Conservation (phyloP, 139 green algal species). For the Closterium sp. region DNA sequence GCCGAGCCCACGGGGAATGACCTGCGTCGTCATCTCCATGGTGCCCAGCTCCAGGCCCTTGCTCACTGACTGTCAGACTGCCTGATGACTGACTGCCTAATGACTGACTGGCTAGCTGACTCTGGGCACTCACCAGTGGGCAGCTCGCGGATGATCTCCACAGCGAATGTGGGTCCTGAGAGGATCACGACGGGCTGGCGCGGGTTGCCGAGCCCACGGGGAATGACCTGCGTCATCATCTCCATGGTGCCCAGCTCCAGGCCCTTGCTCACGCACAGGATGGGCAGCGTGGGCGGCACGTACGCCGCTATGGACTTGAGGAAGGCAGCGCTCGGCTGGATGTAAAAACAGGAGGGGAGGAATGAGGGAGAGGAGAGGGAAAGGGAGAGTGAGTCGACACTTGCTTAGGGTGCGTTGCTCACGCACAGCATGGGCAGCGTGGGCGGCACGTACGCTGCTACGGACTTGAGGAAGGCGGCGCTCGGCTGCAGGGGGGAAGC, state of each 20-base stretch:
- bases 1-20: slow-evolving; percentile 71
- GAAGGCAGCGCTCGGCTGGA: slow-evolving; percentile 22
- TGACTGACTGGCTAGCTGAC: neutral
- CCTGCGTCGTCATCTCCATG: neutral
- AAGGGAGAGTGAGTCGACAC: neutral
- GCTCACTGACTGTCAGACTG: neutral
- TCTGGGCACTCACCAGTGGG: slow-evolving; percentile 44
- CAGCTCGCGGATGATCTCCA: slow-evolving; percentile 74
- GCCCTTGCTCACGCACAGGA: slow-evolving; percentile 93
- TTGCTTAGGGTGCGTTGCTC: neutral
- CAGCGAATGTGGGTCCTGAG: slow-evolving; percentile 90
- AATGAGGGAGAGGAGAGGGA: neutral
- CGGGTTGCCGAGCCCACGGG: slow-evolving; percentile 67
- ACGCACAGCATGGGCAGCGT: too few relatives aligned
- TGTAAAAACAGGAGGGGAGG: too few relatives aligned
- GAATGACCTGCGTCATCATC: slow-evolving; percentile 94
- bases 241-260: slow-evolving; percentile 76
- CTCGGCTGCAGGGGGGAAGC: neutral
- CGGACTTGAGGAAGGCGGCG: too few relatives aligned
- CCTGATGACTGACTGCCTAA: neutral
- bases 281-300: slow-evolving; percentile 75
- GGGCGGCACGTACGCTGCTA: too few relatives aligned
- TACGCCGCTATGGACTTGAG: slow-evolving; percentile 44
- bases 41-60: too few relatives aligned
- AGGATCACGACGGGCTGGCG: slow-evolving; percentile 86